Evolutionary conservation across 2,329 filamentous ascomycete genomes (phyloP).

Genomic region (Bipolaris oryzae): DNA sequence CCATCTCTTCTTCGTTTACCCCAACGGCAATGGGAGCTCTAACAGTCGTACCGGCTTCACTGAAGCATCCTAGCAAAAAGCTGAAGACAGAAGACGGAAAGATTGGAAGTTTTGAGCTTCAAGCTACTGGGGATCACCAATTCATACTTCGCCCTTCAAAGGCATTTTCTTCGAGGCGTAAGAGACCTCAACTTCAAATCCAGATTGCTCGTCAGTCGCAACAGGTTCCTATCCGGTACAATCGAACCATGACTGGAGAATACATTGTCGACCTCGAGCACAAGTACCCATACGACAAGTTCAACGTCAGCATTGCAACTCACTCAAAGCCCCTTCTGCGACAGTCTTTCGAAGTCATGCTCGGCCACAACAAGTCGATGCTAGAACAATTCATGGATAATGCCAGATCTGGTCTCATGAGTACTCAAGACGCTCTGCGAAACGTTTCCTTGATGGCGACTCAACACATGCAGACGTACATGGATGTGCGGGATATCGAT

Average conservation of each 20-base stretch:
- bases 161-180: conserved; percentile 48
- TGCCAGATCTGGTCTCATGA: conserved; percentile 25
- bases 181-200: conserved; percentile 57
- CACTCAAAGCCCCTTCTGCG: conserved; percentile 46
- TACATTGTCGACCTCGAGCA: conserved; percentile 59
- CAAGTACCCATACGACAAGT: conserved; percentile 55
- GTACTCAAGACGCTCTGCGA: conserved; percentile 27
- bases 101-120: conserved; percentile 57
- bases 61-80: conserved; percentile 15
- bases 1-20: conserved; percentile 8
- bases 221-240: conserved; percentile 54
- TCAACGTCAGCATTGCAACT: conserved; percentile 56
- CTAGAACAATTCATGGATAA: conserved; percentile 29
- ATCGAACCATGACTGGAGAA: conserved; percentile 58
- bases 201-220: conserved; percentile 53
- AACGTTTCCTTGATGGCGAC: conserved; percentile 28
- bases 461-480: conserved; percentile 17
- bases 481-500: conserved; percentile 11
- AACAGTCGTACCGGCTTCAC: conserved; percentile 19
- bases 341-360: conserved; percentile 40
- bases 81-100: conserved; percentile 31
- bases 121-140: conserved; percentile 60
- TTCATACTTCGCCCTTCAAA: conserved; percentile 59
- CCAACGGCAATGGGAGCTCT: conserved; percentile 23
- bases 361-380: conserved; percentile 42